These are phyloP conservation scores for Eucalyptus cladocalyx DNA, from an alignment of 345 rosid genomes.

Conservation along the genomic window DNA sequence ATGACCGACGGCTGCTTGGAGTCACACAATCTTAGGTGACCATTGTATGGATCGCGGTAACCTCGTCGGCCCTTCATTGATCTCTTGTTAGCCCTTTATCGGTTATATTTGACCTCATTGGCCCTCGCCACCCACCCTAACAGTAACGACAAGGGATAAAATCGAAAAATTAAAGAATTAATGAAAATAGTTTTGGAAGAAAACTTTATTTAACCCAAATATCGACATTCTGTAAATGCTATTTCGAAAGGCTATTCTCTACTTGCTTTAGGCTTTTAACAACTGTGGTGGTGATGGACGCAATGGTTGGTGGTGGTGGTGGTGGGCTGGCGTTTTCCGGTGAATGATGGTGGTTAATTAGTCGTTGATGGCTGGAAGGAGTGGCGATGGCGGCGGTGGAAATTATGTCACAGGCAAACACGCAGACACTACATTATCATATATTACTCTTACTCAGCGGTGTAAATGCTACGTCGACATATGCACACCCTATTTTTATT, in stretches of 20 bases:
- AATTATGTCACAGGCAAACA: not conserved
- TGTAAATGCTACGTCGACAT: not conserved
- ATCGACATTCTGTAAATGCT: too few relatives aligned
- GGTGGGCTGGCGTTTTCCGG: not conserved
- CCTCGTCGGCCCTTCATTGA: fast-evolving
- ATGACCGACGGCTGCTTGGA: fast-evolving
- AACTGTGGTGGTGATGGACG: not conserved
- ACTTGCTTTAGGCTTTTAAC: not conserved
- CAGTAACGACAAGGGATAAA: fast-evolving
- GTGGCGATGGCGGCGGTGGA: not conserved
- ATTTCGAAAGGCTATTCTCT: too few relatives aligned
- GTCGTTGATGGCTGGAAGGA: not conserved
- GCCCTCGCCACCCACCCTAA: too few relatives aligned
- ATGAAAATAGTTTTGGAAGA: too few relatives aligned
- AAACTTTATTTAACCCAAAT: too few relatives aligned
- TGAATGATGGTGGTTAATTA: not conserved
- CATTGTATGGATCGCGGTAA: fast-evolving
- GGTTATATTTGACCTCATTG: too few relatives aligned
- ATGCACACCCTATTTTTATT: not conserved
- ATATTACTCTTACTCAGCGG: not conserved
- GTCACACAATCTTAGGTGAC: fast-evolving
- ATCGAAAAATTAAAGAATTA: fast-evolving
- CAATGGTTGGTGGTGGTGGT: not conserved
- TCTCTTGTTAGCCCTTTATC: fast-evolving
- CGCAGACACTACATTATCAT: not conserved